These are phyloP conservation scores for Rhodamnia rubescens DNA, from an alignment of 345 rosid species.

Conservation along the genomic window DNA sequence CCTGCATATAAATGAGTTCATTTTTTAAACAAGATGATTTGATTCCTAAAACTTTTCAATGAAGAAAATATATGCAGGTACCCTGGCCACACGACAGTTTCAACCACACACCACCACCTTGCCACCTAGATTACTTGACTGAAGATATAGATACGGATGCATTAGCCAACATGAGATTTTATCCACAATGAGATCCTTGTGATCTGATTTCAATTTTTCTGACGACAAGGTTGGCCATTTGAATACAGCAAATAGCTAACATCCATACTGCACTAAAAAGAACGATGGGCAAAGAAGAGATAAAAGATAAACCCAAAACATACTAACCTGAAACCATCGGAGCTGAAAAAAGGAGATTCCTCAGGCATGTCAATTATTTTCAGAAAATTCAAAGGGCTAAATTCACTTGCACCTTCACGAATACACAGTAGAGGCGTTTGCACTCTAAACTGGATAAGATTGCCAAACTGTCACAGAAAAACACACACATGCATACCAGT, in stretches of 20 bases:
- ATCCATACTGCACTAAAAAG: neutral
- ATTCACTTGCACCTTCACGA: constrained; percentile 24
- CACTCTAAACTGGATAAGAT: constrained; percentile 49
- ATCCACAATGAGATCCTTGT: neutral
- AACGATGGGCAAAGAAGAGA: neutral
- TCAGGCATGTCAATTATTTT: constrained; percentile 51
- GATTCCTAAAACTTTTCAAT: neutral
- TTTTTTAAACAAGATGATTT: neutral
- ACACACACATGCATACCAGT: neutral
- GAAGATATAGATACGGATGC: neutral
- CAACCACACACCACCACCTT: neutral
- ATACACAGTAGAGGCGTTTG: constrained; percentile 43
- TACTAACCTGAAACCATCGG: constrained; percentile 71
- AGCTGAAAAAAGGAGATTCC: constrained; percentile 49
- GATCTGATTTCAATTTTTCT: neutral
- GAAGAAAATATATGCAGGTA: neutral
- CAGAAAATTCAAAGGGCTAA: constrained; percentile 56
- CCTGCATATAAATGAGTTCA: constrained; percentile 20
- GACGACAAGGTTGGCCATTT: neutral
- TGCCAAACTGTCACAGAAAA: constrained; percentile 43
- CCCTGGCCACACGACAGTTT: neutral
- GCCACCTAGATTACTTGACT: neutral
- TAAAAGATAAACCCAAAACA: neutral
- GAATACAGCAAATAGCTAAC: neutral
- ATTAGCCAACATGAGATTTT: neutral